phyloP scores from a whole-genome alignment of 345 rosid genomes.

The Barbarea vulgaris region DNA sequence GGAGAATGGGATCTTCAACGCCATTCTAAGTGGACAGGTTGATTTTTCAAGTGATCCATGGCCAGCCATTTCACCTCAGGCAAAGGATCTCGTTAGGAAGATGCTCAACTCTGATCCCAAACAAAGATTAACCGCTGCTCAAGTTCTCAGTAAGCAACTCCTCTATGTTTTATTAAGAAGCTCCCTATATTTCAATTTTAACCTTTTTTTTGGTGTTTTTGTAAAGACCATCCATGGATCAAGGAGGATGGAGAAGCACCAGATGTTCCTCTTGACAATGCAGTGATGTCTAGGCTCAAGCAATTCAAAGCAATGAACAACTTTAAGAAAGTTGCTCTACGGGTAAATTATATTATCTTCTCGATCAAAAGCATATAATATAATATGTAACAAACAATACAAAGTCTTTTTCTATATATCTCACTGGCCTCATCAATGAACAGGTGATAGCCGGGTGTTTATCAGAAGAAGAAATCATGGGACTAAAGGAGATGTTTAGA shows the following conservation, averaged over 20 bases:
- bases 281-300: conserved; percentile 70
- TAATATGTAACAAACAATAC: neutral
- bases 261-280: conserved; percentile 79
- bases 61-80: conserved; percentile 87
- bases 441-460: conserved; percentile 96
- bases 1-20: conserved; percentile 92
- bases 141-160: conserved; percentile 72
- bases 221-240: conserved; percentile 73
- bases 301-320: conserved; percentile 81
- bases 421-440: conserved; percentile 4
- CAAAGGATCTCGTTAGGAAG: conserved; percentile 88
- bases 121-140: conserved; percentile 80
- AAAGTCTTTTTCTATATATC: conserved; percentile 3
- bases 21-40: conserved; percentile 73
- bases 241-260: conserved; percentile 88
- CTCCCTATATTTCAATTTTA: neutral
- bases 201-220: neutral
- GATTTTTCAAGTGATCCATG: conserved; percentile 92
- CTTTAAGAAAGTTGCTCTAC: conserved; percentile 76
- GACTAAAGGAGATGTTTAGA: conserved; percentile 91
- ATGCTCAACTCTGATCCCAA: conserved; percentile 93
- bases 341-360: conserved; percentile 37
- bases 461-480: conserved; percentile 98
- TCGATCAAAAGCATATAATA: neutral
- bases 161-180: neutral